phyloP scores from a whole-genome alignment of 169 alveolate genomes.

The Plasmodium reichenowi region DNA sequence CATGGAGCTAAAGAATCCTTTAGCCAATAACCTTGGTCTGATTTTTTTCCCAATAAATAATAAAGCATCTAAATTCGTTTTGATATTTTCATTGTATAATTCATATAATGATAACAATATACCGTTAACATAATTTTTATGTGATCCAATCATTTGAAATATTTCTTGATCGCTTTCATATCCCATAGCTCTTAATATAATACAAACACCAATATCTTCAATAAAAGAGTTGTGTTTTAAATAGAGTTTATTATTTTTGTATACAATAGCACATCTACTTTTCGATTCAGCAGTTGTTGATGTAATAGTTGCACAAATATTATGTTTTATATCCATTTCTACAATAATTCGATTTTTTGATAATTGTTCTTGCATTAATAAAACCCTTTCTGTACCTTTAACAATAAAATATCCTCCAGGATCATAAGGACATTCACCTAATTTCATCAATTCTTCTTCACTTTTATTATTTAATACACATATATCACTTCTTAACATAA shows the following conservation, averaged over 20 bases:
- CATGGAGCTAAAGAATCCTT: constrained; percentile 88
- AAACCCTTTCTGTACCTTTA: constrained; percentile 98
- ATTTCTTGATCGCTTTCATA: constrained; percentile 98
- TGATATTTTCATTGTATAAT: constrained; percentile 82
- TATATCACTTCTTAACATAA: constrained; percentile 96
- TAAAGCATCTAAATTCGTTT: constrained; percentile 82
- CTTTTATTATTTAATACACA: constrained; percentile 86
- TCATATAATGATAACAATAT: constrained; percentile 56
- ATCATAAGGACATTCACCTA: constrained; percentile 94
- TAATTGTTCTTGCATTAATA: constrained; percentile 98
- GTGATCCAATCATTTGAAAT: constrained; percentile 95
- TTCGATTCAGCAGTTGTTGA: constrained; percentile 98
- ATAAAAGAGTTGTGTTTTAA: constrained; percentile 95
- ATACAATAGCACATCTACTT: constrained; percentile 96
- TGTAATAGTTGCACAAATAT: constrained; percentile 96
- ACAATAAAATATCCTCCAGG: constrained; percentile 99
- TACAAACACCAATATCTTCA: constrained; percentile 97
- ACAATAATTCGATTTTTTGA: constrained; percentile 98
- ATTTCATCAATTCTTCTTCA: constrained; percentile 78
- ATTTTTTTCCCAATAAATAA: constrained; percentile 86
- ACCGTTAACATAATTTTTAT: constrained; percentile 70
- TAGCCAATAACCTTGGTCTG: constrained; percentile 88
- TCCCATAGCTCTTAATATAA: constrained; percentile 98
- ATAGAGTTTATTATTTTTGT: constrained; percentile 93
- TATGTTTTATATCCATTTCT: constrained; percentile 95